These are phyloP conservation scores for Xylaria hypoxylon DNA, from an alignment of 2,329 filamentous ascomycete genomes.

Conservation along the genomic window DNA sequence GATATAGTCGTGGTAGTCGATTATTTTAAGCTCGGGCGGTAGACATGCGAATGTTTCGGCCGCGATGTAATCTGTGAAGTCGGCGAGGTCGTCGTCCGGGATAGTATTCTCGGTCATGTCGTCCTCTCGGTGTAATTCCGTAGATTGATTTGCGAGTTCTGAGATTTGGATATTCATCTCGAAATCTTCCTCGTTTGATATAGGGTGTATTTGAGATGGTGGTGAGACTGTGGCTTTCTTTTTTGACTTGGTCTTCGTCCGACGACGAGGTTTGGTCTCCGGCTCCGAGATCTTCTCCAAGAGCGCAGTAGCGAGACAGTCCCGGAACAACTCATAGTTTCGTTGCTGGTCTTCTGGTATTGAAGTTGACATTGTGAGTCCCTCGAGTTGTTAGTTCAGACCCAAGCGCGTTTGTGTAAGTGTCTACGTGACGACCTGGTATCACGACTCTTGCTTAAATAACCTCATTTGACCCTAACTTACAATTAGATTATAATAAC, in stretches of 20 bases:
- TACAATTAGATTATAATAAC: too few relatives aligned
- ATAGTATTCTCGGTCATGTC: conserved; percentile 44
- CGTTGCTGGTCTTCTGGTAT: conserved; percentile 44
- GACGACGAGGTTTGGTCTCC: conserved; percentile 60
- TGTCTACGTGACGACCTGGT: background rate
- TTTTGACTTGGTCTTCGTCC: conserved; percentile 54
- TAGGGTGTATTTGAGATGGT: background rate
- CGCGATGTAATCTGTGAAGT: conserved; percentile 85
- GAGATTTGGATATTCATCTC: background rate
- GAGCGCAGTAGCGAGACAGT: conserved; percentile 77
- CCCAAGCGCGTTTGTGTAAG: background rate
- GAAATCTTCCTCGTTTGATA: background rate
- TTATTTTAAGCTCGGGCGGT: conserved; percentile 68
- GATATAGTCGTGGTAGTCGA: conserved; percentile 70
- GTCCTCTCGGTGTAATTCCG: conserved; percentile 14
- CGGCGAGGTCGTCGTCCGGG: conserved; percentile 74
- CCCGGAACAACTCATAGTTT: conserved; percentile 78
- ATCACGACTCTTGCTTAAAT: background rate
- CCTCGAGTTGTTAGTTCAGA: background rate
- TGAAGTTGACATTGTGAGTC: conserved; percentile 29
- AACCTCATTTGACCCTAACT: background rate
- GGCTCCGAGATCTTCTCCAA: conserved; percentile 68
- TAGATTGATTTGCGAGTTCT: background rate
- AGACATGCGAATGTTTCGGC: conserved; percentile 74
- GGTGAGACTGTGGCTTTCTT: conserved; percentile 37